Base-by-base conservation (phyloP, 2,329 filamentous ascomycete genomes). In the Colletotrichum lindemuthianum region DNA sequence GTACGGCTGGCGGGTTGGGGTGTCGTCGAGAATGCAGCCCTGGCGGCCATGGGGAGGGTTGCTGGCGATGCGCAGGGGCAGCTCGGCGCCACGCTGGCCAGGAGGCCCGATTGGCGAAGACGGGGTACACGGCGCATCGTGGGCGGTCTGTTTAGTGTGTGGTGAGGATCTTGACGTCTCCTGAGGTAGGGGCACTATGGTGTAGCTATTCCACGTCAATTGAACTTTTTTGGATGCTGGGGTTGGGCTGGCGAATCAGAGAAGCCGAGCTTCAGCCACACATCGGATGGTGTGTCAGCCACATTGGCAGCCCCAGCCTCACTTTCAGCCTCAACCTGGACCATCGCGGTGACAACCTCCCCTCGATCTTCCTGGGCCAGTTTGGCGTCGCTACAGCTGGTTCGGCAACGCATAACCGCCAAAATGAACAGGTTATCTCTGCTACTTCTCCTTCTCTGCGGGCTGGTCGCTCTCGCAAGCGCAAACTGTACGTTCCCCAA, bases 81-180 rank as follows among this genome's bases (percentile, higher is more conserved):
- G 4, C 45, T 40, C 4, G 53, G 54, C 32, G 41, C 24, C 37
- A 52, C 24, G 69, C 72, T 58, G 77, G 69, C 67, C 70, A 73
- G 67, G 70, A 67, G 70, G 5, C 80, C 71, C 4, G 79, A 71
- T 41, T 74, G 72, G 70, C 74, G 72, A 67, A 76, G 69, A 67
- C 76, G 73, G 61, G 78, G 70, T 78, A 82, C 75, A 73, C 80
- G 78, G 63, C 79, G 73, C 79, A 83, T 82, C 69, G 67, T 74
- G 66, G 49, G 32, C 45, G 11, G 7, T 44, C 15, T 54, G 44
- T 53, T 5, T 24, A 44, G 6, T 47, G 34, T 33, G 36, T 41
- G 57, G 37, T 43, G 47, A 24, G 13, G 34, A 39, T 37, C 16
- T 8, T 34, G 51, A 39, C 16, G 32, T 51, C 15, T 59, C n/a